Evolutionary conservation across 352 stramenopile genomes (phyloP).

Genomic region (Thalassiosira mediterranea): DNA sequence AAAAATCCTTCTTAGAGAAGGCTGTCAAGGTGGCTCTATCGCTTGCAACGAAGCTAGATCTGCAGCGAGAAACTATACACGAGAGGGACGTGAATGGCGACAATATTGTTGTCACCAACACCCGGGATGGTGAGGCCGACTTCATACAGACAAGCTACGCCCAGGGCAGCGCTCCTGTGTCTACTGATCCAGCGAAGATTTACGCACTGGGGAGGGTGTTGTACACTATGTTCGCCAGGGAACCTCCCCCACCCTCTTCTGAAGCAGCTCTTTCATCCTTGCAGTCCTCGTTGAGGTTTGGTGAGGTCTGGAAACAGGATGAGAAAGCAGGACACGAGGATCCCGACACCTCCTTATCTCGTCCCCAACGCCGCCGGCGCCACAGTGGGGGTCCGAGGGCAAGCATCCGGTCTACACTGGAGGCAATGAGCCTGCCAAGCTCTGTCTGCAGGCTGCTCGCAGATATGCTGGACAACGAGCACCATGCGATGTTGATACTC

Average conservation of each 20-base stretch:
- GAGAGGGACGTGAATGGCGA: not conserved
- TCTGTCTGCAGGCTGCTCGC: constrained; percentile 10
- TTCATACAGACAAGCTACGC: not conserved
- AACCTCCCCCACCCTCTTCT: too few species aligned
- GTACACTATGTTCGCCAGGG: not conserved
- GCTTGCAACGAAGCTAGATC: constrained; percentile 8
- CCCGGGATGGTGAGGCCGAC: not conserved
- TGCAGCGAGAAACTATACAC: not conserved
- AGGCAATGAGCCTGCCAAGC: constrained; percentile 1
- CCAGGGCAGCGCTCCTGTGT: not conserved
- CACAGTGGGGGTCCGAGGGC: not conserved
- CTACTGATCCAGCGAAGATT: not conserved
- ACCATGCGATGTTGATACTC: not conserved
- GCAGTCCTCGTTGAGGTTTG: not conserved
- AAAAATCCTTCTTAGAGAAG: constrained; percentile 30
- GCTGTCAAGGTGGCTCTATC: constrained; percentile 12
- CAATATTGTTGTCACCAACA: constrained; percentile 3
- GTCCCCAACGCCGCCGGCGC: not conserved
- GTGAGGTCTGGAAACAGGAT: not conserved
- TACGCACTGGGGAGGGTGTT: constrained; percentile 1
- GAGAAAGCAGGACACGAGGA: not conserved
- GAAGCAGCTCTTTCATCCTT: not conserved
- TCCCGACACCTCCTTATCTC: not conserved
- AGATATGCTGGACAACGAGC: constrained; percentile 27
- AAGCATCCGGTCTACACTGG: not conserved